phyloP scores from a whole-genome alignment of 2,329 filamentous ascomycete species.

The Fusarium vanettenii region DNA sequence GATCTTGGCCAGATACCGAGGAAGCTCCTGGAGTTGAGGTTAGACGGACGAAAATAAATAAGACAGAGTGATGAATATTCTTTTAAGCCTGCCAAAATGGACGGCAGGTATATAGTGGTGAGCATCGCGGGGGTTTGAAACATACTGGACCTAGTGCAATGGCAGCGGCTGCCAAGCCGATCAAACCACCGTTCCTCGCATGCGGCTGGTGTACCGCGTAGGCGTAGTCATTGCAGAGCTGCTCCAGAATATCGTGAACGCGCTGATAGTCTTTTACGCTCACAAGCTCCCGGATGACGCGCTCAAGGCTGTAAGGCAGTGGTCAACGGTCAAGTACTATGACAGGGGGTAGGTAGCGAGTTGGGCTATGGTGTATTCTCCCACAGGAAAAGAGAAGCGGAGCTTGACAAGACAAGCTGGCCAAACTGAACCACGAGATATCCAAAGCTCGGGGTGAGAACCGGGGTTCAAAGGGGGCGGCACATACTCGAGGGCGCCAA shows the following conservation, averaged over 20 bases:
- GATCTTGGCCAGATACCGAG: constrained; percentile 90
- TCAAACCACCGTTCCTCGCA: constrained; percentile 94
- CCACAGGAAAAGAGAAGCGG: neutral
- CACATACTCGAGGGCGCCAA: constrained; percentile 92
- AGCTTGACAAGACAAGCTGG: neutral
- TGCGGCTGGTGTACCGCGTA: constrained; percentile 98
- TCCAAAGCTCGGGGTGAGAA: neutral
- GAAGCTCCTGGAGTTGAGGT: constrained; percentile 75
- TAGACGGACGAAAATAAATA: neutral
- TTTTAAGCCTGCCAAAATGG: neutral
- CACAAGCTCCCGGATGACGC: constrained; percentile 86
- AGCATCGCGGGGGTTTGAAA: constrained; percentile 37
- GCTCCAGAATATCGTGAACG: constrained; percentile 90
- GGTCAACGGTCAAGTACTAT: constrained; percentile 14
- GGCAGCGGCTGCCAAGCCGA: constrained; percentile 92
- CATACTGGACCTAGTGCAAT: constrained; percentile 93
- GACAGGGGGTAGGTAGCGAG: neutral
- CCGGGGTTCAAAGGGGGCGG: constrained; percentile 5
- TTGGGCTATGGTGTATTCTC: neutral
- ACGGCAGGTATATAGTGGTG: neutral
- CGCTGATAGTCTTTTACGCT: constrained; percentile 80
- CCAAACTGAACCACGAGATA: neutral
- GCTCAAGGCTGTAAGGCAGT: constrained; percentile 76
- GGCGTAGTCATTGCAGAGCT: constrained; percentile 97
- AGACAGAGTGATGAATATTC: neutral